Evolutionary conservation across 169 alveolate genomes (phyloP), one percentile per base, ranked within the genome.

Genomic region (Cryptosporidium viatorum): DNA sequence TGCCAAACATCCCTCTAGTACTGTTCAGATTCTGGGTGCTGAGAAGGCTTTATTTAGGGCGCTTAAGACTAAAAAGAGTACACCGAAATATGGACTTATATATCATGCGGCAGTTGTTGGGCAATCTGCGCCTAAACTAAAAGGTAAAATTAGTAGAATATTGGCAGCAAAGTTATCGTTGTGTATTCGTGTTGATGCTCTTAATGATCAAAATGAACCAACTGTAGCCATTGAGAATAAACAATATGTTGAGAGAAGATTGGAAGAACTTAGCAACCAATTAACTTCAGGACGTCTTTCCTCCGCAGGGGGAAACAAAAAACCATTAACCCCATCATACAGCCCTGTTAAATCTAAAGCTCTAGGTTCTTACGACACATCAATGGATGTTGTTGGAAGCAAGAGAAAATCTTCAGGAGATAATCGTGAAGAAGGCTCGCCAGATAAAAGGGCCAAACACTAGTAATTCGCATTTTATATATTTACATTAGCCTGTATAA

Each of bases 41-140:
- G 98, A 95, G 89, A 98, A 99, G 95, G 99, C 99, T 10, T 94
- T 99, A 62, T 99, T 99, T 93, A 95, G 99, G 85, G 99, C 99
- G 48, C 91, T 99, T 92, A 98, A 97, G 94, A 98, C 99, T 8
- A 98, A 96, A 92, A 95, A 98, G 50, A 96, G 97, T 91, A 99
- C 99, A 14, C 99, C 99, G n/a, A 99, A 99, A 94, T 99, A 99
- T 93, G 99, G 99, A 37, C 95, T 99, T 37, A 97, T 99, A 73
- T 99, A 98, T 95, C 99, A 99, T 92, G 99, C 99, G 18, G 93
- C 99, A 9, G 93, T 98, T 73, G 99, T 99, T 70, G 99, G 99
- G 3, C 99, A 97, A 93, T 97, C 99, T 6, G 95, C 98, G 62
- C 98, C 99, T 16, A 97, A 98, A 92, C 92, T 96, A 70, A 99